Evolutionary conservation across 2,329 filamentous ascomycete genomes (phyloP).

Genomic region (Scedosporium minutisporum): DNA sequence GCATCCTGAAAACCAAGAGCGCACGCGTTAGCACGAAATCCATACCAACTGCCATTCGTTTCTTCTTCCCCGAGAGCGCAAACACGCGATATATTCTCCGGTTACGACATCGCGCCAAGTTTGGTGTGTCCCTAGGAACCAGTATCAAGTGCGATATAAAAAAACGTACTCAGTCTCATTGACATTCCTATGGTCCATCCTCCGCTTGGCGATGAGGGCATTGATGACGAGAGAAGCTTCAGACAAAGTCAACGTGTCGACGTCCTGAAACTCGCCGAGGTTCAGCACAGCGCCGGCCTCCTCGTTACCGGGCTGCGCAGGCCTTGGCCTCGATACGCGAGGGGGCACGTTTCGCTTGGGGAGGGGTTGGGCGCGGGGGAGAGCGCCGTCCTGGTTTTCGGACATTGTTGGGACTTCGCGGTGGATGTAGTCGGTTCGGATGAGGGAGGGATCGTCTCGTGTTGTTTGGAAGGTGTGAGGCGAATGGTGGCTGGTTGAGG

Average conservation of each 20-base stretch:
- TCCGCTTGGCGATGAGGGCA: conserved; percentile 72
- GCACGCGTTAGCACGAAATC: neutral
- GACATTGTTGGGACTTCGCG: neutral
- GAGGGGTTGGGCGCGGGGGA: neutral
- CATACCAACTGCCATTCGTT: neutral
- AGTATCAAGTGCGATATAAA: neutral
- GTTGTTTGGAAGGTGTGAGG: neutral
- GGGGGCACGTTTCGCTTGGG: neutral
- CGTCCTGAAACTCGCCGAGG: conserved; percentile 87
- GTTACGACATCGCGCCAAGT: neutral
- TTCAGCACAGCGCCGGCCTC: conserved; percentile 73
- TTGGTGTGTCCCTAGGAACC: neutral
- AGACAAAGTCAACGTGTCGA: conserved; percentile 83
- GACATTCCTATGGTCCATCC: conserved; percentile 69
- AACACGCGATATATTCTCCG: no score
- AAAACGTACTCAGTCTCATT: conserved; percentile 69
- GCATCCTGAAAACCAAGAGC: conserved; percentile 41
- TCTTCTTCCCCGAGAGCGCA: neutral
- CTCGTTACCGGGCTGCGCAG: conserved; percentile 66
- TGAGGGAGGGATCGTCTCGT: neutral
- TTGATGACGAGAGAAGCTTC: conserved; percentile 90
- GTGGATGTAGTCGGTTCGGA: neutral
- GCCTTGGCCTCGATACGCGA: conserved; percentile 55
- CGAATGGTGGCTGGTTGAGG: neutral
- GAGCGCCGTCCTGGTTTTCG: neutral